Base-by-base conservation (phyloP, 805 yeast species). In the Ogataea glucozyma region DNA sequence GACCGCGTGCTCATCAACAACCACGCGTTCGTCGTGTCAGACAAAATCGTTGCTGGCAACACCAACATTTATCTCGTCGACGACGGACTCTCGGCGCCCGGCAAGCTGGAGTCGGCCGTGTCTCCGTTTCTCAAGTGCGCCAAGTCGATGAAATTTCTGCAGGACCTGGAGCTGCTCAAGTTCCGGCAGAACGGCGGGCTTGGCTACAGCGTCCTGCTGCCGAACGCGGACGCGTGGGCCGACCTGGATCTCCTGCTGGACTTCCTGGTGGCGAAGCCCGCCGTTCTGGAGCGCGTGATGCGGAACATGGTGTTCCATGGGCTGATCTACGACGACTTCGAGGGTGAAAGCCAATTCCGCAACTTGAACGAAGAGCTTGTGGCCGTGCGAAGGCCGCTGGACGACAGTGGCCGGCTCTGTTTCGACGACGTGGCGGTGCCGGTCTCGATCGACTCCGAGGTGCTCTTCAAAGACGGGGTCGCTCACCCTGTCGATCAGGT, bases 401-500 rank as follows among this genome's bases (percentile, higher is more conserved):
- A 40, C 4, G 48, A 44, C 1, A 13, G 29, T 11, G 11, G 24
- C 5, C 20, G 17, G 7, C 27, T 54, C 5, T 26, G 21, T 12
- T 16, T 60, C 16, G 47, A 54, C 19, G 47, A 54, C 19, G 33
- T 39, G 11, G 60, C 54, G n/a, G 26, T 76, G 4, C 48, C 64
- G 1, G 47, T 75, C 1, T 67, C 73, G 0, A 52, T 71, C 40
- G 72, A 76, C 45, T 64, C 78, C 1, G 97, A 90, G 58, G 74
- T 87, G 6, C 57, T 90, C 11, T 90, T 86, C 59, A 80, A 78
- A 49, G 84, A 85, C 59, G 98, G 98, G 1, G 96, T 90, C 0
- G 78, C 85, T 1, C 96, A 88, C 58, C 80, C 90, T 1, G 67
- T 85, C 10, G 66, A 73, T 26, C 61, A 72, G 4, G 68, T 86